Conservation (phyloP, 176 grass and related monocot species). For the bread wheat (Triticum aestivum) region IWGSC_CS_RefSeq_v2.1 NC_057801.1:768796704-768797203, state of each 20-base stretch:
- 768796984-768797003: conserved; percentile 13
- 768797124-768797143: conserved; percentile 6
- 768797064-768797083: neutral
- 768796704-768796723: conserved; percentile 1
- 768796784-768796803: neutral
- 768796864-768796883: neutral
- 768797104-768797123: conserved; percentile 2
- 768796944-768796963: conserved; percentile 14
- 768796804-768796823: neutral
- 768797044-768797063: neutral
- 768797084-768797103: conserved; percentile 14
- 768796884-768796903: conserved; percentile 13
- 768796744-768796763: neutral
- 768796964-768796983: conserved; percentile 32
- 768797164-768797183: conserved; percentile 29
- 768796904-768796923: conserved; percentile 3
- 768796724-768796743: conserved; percentile 14
- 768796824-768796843: neutral
- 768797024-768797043: conserved; percentile 14
- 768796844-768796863: neutral
- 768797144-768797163: conserved; percentile 13
- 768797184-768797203: conserved; percentile 31
- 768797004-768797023: conserved; percentile 4
- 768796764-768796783: neutral
- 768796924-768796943: conserved; percentile 13